Evolutionary conservation across 306 rosid species (phyloP).

Genomic region (Acacia confusa): DNA sequence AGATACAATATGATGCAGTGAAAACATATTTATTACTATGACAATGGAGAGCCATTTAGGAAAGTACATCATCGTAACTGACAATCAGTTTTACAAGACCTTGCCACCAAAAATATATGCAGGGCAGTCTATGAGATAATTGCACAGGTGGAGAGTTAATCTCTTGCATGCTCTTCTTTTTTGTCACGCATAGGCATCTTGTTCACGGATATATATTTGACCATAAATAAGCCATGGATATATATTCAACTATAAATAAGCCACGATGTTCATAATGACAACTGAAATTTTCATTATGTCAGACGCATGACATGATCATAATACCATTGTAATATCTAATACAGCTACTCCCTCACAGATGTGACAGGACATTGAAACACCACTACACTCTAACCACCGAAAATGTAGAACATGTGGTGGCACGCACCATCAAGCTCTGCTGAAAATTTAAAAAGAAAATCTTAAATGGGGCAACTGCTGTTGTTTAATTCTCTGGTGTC

Average conservation of each 20-base stretch:
- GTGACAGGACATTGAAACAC: background rate
- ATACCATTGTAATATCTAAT: background rate
- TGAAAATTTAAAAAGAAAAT: background rate
- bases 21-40: slow-evolving; percentile 7
- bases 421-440: background rate
- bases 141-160: slow-evolving; percentile 6
- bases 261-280: background rate
- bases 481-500: background rate
- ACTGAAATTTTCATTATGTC: background rate
- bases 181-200: background rate
- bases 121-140: slow-evolving; percentile 3
- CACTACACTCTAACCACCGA: background rate
- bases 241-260: background rate
- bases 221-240: background rate
- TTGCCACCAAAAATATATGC: background rate
- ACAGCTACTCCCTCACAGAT: background rate
- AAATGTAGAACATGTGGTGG: background rate
- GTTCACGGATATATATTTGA: background rate
- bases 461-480: background rate
- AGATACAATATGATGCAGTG: slow-evolving; percentile 23
- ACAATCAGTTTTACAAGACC: background rate
- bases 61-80: background rate
- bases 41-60: slow-evolving; percentile 27
- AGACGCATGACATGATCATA: background rate
- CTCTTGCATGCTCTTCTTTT: background rate